Evolutionary conservation across 2,329 filamentous ascomycete species (phyloP), one percentile per base, ranked within the genome.

Genomic region (Verticillium albo-atrum): DNA sequence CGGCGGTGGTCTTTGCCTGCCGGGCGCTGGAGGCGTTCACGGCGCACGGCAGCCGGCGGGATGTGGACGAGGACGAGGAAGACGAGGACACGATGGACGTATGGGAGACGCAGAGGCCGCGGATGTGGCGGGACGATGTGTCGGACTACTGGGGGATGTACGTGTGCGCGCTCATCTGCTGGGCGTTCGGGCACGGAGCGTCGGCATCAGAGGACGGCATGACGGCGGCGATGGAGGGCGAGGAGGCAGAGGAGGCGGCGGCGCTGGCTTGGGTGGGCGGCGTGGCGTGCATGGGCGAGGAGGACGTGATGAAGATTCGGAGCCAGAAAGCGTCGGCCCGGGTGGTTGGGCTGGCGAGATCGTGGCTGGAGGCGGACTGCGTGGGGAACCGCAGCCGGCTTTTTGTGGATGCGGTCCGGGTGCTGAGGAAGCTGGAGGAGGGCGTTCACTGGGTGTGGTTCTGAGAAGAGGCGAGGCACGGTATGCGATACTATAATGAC

Each of bases 111-210:
- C 58, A 54, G 20, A 55, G 62, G 25, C 59, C 59, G 57, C 50
- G 42, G 56, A 61, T 54, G 35, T 68, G 66, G 65, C 68, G 71
- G 59, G 67, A 62, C 20, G 75, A 79, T 57, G 72, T 84, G 50
- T 79, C 77, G 2, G 77, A 82, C 62, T 83, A 81, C 65, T 85
- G 82, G 82, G 78, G 74, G 32, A 66, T 85, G 55, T 86, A 86
- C 65, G 79, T 82, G 7, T 85, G 82, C 62, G 74, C 81, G 7
- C 74, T 87, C 55, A 81, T 87, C 63, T 85, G 81, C 72, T 87
- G 84, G 84, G 82, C 83, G 1, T 82, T 80, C 63, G 77, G 78
- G 2, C 73, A 81, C 59, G 68, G 68, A 10, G 61, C 27, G 2
- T 61, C 34, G 56, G 26, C 60, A 58, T 32, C 54, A 54, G 42